A percentile compares a stretch with the other conserved stretches of the same genome.
Evolutionary conservation across 1,284 basidiomycete genomes (phyloP).

Genomic region (Pulchroboletus neoregius): DNA sequence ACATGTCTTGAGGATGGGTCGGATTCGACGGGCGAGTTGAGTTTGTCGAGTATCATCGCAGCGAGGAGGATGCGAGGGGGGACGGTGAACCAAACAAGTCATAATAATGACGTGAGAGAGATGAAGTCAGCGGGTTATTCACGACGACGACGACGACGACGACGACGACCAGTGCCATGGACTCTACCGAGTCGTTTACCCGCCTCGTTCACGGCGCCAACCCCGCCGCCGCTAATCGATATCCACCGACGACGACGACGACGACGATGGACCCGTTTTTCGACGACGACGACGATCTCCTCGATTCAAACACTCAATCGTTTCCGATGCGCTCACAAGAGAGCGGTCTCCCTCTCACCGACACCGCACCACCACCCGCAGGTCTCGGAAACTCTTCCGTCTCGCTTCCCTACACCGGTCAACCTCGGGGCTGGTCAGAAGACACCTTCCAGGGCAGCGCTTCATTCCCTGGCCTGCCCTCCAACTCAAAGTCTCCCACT

Average conservation of each 20-base stretch:
- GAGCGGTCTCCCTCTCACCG: conserved; percentile 60
- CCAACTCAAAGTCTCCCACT: conserved; percentile 9
- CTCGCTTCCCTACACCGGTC: conserved; percentile 38
- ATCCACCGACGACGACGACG: conserved; percentile 19
- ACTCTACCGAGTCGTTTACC: conserved; percentile 59
- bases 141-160: conserved; percentile 1
- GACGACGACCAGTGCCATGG: conserved; percentile 14
- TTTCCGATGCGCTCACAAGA: conserved; percentile 66
- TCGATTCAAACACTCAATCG: conserved; percentile 25
- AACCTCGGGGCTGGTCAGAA: conserved; percentile 66
- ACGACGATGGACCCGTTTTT: conserved; percentile 74
- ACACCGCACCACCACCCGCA: conserved; percentile 56
- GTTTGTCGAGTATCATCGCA: neutral
- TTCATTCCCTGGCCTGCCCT: conserved; percentile 36
- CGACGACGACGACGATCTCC: conserved; percentile 60
- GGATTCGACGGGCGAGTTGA: conserved; percentile 8
- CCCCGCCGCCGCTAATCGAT: conserved; percentile 50
- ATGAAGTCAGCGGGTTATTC: conserved; percentile 13
- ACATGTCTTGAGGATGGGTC: conserved; percentile 15
- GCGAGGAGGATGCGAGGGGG: neutral
- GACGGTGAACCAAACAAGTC: conserved; percentile 8
- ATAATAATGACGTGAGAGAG: conserved; percentile 13
- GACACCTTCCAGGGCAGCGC: conserved; percentile 43
- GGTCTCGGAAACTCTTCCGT: conserved; percentile 47
- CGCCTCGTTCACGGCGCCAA: conserved; percentile 69